Conservation (phyloP, 495 filamentous ascomycete species). For the Penicillium diatomitis region DNA sequence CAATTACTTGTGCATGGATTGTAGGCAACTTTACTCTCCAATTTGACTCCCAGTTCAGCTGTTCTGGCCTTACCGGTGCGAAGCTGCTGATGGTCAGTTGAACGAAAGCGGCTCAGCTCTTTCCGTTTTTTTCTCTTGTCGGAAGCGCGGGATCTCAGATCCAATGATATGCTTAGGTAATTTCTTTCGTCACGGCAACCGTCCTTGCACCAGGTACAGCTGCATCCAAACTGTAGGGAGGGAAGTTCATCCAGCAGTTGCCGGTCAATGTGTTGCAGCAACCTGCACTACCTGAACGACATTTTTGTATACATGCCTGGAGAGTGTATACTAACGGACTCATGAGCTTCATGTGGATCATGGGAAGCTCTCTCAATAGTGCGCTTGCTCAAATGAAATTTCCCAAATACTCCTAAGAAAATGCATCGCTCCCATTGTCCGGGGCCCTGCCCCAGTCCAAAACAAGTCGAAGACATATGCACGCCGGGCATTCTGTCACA, state of each 20-base stretch:
- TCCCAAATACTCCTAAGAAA: neutral
- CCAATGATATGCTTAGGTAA: conserved; percentile 28
- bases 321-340: neutral
- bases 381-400: too few relatives aligned
- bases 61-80: neutral
- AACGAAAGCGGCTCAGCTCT: conserved; percentile 24
- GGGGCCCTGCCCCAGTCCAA: conserved; percentile 1
- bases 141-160: conserved; percentile 29
- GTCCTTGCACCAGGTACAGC: neutral
- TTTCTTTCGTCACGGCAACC: conserved; percentile 34
- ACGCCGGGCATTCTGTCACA: neutral
- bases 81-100: neutral
- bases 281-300: neutral
- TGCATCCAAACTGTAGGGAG: too few relatives aligned
- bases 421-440: neutral
- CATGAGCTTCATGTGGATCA: neutral
- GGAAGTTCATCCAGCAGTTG: too few relatives aligned
- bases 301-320: neutral
- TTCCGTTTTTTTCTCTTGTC: conserved; percentile 35
- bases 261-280: too few relatives aligned
- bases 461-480: neutral
- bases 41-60: conserved; percentile 10
- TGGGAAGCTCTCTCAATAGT: too few relatives aligned
- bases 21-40: neutral
- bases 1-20: neutral